Percentiles rank a stretch among this genome's conserved stretches.
Evolutionary conservation across 768 basidiomycete genomes (phyloP).

Genomic region (Phaffia tasmanica): DNA sequence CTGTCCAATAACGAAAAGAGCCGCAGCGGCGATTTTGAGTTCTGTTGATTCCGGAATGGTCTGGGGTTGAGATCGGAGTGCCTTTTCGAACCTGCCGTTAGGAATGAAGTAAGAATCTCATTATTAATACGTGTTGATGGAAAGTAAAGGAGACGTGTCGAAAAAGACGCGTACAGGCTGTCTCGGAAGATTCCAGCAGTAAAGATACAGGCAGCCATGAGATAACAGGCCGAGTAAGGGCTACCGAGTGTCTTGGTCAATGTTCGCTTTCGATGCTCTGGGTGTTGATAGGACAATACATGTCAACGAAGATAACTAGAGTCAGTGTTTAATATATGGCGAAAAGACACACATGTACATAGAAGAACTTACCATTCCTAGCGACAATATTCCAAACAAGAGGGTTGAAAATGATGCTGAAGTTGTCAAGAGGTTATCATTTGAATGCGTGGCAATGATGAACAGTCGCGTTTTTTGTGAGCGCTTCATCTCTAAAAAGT

Average conservation of each 20-base stretch:
- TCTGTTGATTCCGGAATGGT: constrained; percentile 57
- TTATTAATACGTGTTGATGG: background rate
- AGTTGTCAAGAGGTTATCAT: background rate
- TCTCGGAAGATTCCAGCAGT: constrained; percentile 75
- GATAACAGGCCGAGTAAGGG: constrained; percentile 67
- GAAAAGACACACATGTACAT: constrained; percentile 4
- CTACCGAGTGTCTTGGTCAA: constrained; percentile 74
- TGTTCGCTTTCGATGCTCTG: constrained; percentile 73
- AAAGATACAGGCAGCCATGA: constrained; percentile 74
- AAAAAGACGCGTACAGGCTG: constrained; percentile 51
- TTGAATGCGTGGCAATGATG: background rate
- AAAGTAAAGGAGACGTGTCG: background rate
- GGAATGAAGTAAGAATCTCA: background rate
- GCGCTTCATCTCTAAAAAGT: background rate
- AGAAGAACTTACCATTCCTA: constrained; percentile 59
- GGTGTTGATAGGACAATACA: background rate
- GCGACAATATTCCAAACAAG: constrained; percentile 93
- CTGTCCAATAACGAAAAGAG: constrained; percentile 61
- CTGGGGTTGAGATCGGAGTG: constrained; percentile 64
- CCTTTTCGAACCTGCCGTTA: constrained; percentile 56
- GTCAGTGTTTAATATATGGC: background rate
- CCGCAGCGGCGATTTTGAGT: constrained; percentile 45
- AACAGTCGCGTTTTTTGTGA: too few relatives aligned
- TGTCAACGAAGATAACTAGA: background rate
- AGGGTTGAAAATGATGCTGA: constrained; percentile 74